These are phyloP conservation scores for Nicotiana undulata DNA, from an alignment of 257 asterid species.

Conservation along the genomic window DNA sequence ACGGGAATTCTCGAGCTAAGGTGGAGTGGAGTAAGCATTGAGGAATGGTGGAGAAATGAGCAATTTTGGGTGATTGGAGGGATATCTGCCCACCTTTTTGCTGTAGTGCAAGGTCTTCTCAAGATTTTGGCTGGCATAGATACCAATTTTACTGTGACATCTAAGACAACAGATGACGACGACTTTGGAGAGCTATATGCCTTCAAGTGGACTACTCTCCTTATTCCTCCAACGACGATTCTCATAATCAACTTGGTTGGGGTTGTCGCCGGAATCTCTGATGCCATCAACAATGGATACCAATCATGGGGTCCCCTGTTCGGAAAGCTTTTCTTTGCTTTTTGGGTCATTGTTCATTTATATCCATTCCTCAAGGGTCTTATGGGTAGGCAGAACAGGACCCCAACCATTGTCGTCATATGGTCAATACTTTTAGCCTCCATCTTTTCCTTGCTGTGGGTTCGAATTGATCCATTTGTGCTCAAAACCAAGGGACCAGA, in stretches of 20 bases:
- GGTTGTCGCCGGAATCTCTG: conserved; percentile 87
- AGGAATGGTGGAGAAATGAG: conserved; percentile 98
- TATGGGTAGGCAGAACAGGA: conserved; percentile 84
- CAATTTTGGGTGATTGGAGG: conserved; percentile 99
- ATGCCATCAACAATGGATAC: conserved; percentile 81
- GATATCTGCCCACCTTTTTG: conserved; percentile 83
- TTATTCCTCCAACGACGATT: conserved; percentile 89
- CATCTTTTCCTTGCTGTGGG: conserved; percentile 85
- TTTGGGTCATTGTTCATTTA: conserved; percentile 90
- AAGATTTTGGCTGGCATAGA: conserved; percentile 83
- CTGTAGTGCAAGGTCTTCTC: conserved; percentile 72
- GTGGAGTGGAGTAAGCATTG: conserved; percentile 95
- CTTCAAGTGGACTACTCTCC: conserved; percentile 89
- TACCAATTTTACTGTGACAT: conserved; percentile 86
- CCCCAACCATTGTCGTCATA: conserved; percentile 82
- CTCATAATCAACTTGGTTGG: conserved; percentile 77
- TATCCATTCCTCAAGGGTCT: conserved; percentile 92
- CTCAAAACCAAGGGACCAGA: conserved; percentile 79
- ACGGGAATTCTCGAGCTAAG: conserved; percentile 86
- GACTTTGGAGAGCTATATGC: conserved; percentile 79
- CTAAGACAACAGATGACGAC: conserved; percentile 72
- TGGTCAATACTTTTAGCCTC: conserved; percentile 92
- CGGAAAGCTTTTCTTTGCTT: conserved; percentile 87
- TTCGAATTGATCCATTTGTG: conserved; percentile 71
- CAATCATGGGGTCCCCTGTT: conserved; percentile 89